Evolutionary conservation across 2,329 filamentous ascomycete species (phyloP).

Genomic region (Rutstroemia sp.): DNA sequence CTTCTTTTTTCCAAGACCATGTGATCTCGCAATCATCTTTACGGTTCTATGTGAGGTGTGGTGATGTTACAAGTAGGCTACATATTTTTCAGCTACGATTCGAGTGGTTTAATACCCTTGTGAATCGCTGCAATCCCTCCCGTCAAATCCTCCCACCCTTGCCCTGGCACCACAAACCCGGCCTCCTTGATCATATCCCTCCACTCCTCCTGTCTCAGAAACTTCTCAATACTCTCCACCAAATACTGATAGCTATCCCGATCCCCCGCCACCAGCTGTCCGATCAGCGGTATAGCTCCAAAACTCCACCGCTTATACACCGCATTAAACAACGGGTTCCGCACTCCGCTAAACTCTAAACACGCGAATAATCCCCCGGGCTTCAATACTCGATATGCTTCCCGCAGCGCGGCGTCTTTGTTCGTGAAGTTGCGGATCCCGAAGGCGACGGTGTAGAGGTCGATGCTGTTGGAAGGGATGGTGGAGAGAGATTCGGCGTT

Average conservation of each 20-base stretch:
- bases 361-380: constrained; percentile 95
- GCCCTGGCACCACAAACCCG: constrained; percentile 76
- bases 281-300: constrained; percentile 86
- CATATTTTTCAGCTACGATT: background rate
- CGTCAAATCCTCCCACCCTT: constrained; percentile 84
- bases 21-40: background rate
- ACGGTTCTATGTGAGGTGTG: background rate
- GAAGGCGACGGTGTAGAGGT: constrained; percentile 96
- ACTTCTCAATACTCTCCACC: constrained; percentile 93
- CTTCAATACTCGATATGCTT: constrained; percentile 83
- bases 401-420: constrained; percentile 72
- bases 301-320: constrained; percentile 97
- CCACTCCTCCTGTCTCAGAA: constrained; percentile 81
- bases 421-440: constrained; percentile 96
- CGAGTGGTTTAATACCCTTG: constrained; percentile 77
- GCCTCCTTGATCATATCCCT: constrained; percentile 74
- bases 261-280: constrained; percentile 89
- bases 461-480: constrained; percentile 65
- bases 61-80: constrained; percentile 3
- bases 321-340: constrained; percentile 69
- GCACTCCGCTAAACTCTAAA: constrained; percentile 81
- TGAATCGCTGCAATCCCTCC: constrained; percentile 93
- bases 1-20: constrained; percentile 6
- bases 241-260: constrained; percentile 96
- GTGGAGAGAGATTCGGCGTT: constrained; percentile 73